Conservation (phyloP, 192 early-diverging fungal species). For the Backusella psychrophila region DNA sequence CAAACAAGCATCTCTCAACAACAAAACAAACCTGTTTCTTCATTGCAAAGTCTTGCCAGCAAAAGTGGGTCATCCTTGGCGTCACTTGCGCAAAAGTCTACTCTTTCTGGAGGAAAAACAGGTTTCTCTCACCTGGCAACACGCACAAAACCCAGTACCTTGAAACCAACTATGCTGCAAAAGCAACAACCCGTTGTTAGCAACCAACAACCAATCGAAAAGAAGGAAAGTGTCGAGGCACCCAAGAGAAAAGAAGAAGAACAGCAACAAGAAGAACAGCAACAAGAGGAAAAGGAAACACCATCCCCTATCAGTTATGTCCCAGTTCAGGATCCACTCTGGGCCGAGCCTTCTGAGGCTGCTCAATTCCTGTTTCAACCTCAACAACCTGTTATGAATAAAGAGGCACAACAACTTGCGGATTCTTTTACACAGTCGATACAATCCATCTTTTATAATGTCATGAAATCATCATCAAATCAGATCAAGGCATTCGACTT, state of each 20-base stretch:
- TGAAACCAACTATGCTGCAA: background rate
- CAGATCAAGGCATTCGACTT: slow-evolving; percentile 56
- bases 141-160: background rate
- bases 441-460: slow-evolving; percentile 10
- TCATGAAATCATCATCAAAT: slow-evolving; percentile 1
- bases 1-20: background rate
- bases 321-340: slow-evolving; percentile 20
- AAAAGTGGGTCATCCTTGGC: slow-evolving; percentile 2
- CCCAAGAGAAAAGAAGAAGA: background rate
- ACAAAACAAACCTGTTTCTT: slow-evolving; percentile 8
- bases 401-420: background rate
- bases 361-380: slow-evolving; percentile 33
- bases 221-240: background rate
- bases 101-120: background rate
- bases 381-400: background rate
- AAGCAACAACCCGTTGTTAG: background rate
- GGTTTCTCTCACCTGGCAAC: slow-evolving; percentile 19
- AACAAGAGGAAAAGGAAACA: background rate
- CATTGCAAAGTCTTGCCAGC: slow-evolving; percentile 6
- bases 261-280: background rate
- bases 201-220: background rate
- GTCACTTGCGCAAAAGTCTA: slow-evolving; percentile 2
- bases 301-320: no score
- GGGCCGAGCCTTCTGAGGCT: slow-evolving; percentile 38
- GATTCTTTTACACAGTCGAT: slow-evolving; percentile 5